A percentile compares a stretch with the other conserved stretches of the same genome.
Conservation (phyloP, 2,329 filamentous ascomycete species). For the Cordyceps farinosa region DNA sequence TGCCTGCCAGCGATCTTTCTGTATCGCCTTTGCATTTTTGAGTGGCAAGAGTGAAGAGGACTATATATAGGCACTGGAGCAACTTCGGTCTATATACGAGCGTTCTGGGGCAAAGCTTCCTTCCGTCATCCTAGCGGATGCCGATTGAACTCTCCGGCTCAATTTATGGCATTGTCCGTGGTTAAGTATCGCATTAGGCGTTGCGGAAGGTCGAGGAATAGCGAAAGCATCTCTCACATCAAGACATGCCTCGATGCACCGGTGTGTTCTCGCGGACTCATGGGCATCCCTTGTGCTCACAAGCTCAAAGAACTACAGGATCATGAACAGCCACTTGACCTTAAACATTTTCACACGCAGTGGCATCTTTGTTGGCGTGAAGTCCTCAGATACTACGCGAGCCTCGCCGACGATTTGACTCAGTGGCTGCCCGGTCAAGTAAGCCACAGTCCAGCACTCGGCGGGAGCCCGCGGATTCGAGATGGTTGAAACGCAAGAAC, state of each 20-base stretch:
- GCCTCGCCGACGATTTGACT: not conserved
- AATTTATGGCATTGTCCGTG: slow-evolving; percentile 20
- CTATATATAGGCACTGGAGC: slow-evolving; percentile 18
- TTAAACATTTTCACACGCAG: slow-evolving; percentile 17
- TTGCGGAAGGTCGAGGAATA: slow-evolving; percentile 22
- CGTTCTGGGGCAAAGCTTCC: slow-evolving; percentile 2
- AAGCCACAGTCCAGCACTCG: not conserved
- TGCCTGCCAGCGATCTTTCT: slow-evolving; percentile 23
- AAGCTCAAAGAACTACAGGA: slow-evolving; percentile 15
- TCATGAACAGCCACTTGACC: slow-evolving; percentile 16
- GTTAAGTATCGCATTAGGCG: slow-evolving; percentile 21
- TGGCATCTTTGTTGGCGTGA: slow-evolving; percentile 16
- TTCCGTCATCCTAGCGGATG: slow-evolving; percentile 24
- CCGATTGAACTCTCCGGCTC: slow-evolving; percentile 20
- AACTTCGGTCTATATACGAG: slow-evolving; percentile 22
- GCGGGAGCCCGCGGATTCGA: slow-evolving; percentile 20
- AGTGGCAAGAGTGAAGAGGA: slow-evolving; percentile 21
- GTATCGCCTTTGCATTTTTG: slow-evolving; percentile 24
- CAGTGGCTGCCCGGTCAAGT: not conserved
- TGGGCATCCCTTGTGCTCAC: slow-evolving; percentile 18
- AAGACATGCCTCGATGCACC: slow-evolving; percentile 15
- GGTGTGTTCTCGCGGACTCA: slow-evolving; percentile 18
- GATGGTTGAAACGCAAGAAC: slow-evolving; percentile 15
- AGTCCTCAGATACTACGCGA: not conserved
- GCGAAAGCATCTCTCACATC: slow-evolving; percentile 15